Evolutionary conservation across 2,329 filamentous ascomycete genomes (phyloP).

Genomic region (Penicillium sp.): DNA sequence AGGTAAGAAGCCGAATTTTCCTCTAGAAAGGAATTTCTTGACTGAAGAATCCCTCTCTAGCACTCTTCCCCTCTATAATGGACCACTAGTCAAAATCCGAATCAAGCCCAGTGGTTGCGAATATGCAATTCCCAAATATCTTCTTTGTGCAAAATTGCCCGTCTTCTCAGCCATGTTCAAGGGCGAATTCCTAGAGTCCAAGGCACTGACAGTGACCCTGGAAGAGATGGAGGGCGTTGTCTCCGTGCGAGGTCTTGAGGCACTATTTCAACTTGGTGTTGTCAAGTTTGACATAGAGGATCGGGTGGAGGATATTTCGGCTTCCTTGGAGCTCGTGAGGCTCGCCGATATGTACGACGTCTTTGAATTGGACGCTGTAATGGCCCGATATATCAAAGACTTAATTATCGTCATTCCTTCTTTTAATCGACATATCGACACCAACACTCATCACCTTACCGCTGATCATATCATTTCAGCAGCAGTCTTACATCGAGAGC

Average conservation of each 20-base stretch:
- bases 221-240: constrained; percentile 10
- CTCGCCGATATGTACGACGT: constrained; percentile 14
- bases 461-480: constrained; percentile 2
- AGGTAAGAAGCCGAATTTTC: background rate
- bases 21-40: too few species aligned
- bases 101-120: constrained; percentile 1
- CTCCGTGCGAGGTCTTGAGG: constrained; percentile 9
- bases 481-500: background rate
- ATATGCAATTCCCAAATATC: constrained; percentile 7
- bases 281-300: constrained; percentile 2
- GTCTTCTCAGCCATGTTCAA: constrained; percentile 18
- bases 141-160: constrained; percentile 8
- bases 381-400: constrained; percentile 6
- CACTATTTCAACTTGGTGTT: constrained; percentile 13
- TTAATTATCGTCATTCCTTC: background rate
- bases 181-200: constrained; percentile 6
- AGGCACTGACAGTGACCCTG: constrained; percentile 7
- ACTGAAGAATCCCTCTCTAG: constrained; percentile 3
- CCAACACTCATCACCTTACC: constrained; percentile 2
- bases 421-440: background rate
- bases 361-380: background rate
- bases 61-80: constrained; percentile 10
- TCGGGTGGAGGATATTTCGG: constrained; percentile 4
- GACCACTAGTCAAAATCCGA: constrained; percentile 9
- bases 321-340: constrained; percentile 11